phyloP scores from a whole-genome alignment of 768 basidiomycete species.

The Coprinopsis sp. region DNA sequence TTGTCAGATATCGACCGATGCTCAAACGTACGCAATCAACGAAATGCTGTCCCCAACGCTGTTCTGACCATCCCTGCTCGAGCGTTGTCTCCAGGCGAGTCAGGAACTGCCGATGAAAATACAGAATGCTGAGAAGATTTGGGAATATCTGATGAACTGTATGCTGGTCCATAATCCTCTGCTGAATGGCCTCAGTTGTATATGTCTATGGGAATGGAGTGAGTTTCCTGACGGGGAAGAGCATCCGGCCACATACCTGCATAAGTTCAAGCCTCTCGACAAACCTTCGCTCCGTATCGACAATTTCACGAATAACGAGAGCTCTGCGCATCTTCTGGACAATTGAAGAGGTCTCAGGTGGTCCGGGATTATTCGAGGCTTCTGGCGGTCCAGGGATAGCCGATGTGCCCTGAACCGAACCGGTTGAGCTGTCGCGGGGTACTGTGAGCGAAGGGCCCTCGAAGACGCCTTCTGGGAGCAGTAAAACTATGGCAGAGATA shows the following conservation, averaged over 20 bases:
- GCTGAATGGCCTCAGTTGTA: slow-evolving; percentile 73
- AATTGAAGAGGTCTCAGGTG: slow-evolving; percentile 40
- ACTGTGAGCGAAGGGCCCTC: slow-evolving; percentile 58
- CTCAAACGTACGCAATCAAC: slow-evolving; percentile 66
- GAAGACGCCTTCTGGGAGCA: slow-evolving; percentile 66
- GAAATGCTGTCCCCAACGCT: slow-evolving; percentile 86
- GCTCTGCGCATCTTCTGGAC: slow-evolving; percentile 65
- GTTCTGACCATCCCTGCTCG: slow-evolving; percentile 76
- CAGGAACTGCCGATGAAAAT: slow-evolving; percentile 93
- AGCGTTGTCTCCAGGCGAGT: slow-evolving; percentile 85
- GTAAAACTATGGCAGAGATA: slow-evolving; percentile 78
- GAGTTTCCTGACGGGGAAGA: slow-evolving; percentile 10
- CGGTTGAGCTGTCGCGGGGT: slow-evolving; percentile 55
- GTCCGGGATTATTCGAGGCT: no score
- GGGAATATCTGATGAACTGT: slow-evolving; percentile 95
- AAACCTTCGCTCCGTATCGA: slow-evolving; percentile 94
- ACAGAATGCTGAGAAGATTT: slow-evolving; percentile 88
- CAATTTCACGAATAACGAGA: slow-evolving; percentile 81
- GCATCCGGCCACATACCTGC: slow-evolving; percentile 57
- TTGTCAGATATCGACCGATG: slow-evolving; percentile 31
- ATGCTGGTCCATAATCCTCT: slow-evolving; percentile 86
- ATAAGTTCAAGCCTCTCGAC: slow-evolving; percentile 95
- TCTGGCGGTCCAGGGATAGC: no score
- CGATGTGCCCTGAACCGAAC: slow-evolving; percentile 47
- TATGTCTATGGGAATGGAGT: slow-evolving; percentile 69